These are phyloP conservation scores for Russula compacta DNA, from an alignment of 768 basidiomycete genomes.

Conservation along the genomic window DNA sequence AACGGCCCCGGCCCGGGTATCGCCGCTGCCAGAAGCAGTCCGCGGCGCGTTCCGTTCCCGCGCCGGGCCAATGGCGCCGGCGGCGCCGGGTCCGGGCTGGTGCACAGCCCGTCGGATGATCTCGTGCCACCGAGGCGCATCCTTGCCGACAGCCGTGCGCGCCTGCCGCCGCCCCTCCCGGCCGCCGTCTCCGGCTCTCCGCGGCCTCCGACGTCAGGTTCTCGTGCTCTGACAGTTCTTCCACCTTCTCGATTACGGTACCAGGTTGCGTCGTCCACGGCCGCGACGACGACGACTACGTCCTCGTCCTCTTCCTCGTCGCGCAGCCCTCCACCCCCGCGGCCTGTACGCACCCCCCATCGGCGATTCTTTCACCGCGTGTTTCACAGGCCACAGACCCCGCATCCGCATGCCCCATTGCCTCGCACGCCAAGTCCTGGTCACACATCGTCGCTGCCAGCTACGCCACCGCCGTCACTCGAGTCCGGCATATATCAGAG, in stretches of 20 bases:
- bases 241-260: neutral
- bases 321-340: neutral
- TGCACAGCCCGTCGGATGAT: slow-evolving; percentile 5
- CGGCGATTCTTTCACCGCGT: neutral
- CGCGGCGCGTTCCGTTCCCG: no score
- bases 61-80: neutral
- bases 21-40: no score
- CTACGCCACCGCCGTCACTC: neutral
- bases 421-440: neutral
- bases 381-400: neutral
- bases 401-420: neutral
- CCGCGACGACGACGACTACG: neutral
- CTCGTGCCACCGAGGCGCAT: neutral
- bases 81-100: neutral
- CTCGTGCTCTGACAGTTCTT: neutral
- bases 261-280: no score
- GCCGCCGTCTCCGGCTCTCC: neutral
- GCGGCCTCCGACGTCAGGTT: neutral
- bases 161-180: neutral
- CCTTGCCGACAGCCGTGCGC: slow-evolving; percentile 4
- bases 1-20: neutral
- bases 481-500: neutral
- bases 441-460: neutral
- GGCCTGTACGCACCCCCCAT: neutral
- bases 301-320: neutral